phyloP scores from a whole-genome alignment of 1,284 basidiomycete genomes.

The Abortiporus biennis region DNA sequence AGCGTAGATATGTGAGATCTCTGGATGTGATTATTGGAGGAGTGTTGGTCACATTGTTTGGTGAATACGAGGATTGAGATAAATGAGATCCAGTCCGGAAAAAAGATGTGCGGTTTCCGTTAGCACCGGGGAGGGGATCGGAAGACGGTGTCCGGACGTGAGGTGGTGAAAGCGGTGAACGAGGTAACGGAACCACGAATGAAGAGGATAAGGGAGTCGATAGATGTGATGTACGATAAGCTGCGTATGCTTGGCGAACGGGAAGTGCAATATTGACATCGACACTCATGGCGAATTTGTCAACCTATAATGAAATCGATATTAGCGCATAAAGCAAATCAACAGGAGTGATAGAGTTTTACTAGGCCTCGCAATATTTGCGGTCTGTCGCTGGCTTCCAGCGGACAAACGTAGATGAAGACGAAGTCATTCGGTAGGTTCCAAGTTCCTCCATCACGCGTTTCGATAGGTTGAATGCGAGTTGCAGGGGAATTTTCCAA shows the following conservation, averaged over 20 bases:
- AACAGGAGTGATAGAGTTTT: constrained; percentile 18
- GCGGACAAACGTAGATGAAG: constrained; percentile 63
- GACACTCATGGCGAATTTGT: constrained; percentile 71
- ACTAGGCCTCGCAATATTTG: constrained; percentile 59
- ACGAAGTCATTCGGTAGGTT: constrained; percentile 67
- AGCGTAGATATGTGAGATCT: constrained; percentile 34
- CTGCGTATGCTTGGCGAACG: constrained; percentile 19
- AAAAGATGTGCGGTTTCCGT: constrained; percentile 6
- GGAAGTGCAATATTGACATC: constrained; percentile 32
- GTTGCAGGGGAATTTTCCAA: constrained; percentile 23
- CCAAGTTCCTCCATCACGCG: constrained; percentile 37
- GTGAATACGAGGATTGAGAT: constrained; percentile 5
- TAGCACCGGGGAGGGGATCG: constrained; percentile 14
- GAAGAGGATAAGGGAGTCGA: constrained; percentile 22
- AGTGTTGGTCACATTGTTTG: constrained; percentile 5
- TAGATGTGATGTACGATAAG: constrained; percentile 17
- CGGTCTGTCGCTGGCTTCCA: constrained; percentile 57
- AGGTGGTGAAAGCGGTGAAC: constrained; percentile 25
- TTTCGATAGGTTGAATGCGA: constrained; percentile 11
- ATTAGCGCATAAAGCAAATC: constrained; percentile 4
- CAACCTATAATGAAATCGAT: constrained; percentile 41
- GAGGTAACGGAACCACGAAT: constrained; percentile 30
- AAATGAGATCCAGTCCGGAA: constrained; percentile 13
- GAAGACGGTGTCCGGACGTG: constrained; percentile 19
- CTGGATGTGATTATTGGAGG: constrained; percentile 27